A percentile compares a stretch with the other conserved stretches of the same genome.
Conservation (phyloP, 495 filamentous ascomycete species). For the Hypoxylon subgilvum region DNA sequence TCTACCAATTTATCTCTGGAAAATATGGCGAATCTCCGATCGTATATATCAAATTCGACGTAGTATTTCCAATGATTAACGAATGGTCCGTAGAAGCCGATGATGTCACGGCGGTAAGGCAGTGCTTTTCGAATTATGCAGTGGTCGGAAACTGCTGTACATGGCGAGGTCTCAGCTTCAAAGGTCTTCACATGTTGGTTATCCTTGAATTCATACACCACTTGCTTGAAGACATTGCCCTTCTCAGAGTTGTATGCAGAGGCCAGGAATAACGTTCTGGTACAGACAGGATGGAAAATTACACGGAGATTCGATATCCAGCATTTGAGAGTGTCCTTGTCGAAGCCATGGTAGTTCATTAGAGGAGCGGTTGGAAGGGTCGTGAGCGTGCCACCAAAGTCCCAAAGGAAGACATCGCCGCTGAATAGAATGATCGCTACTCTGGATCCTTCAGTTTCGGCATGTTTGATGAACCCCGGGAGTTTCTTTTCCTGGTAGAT, state of each 20-base stretch:
- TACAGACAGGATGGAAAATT: constrained; percentile 30
- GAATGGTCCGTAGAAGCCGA: constrained; percentile 16
- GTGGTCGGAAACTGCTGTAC: too few species aligned
- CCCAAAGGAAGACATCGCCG: constrained; percentile 35
- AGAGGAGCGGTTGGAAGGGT: constrained; percentile 8
- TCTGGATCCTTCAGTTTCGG: constrained; percentile 12
- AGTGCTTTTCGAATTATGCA: constrained; percentile 10
- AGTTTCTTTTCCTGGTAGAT: constrained; percentile 24
- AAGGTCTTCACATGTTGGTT: constrained; percentile 8
- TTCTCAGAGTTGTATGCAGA: constrained; percentile 8
- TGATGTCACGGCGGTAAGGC: constrained; percentile 29
- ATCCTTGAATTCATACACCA: constrained; percentile 26
- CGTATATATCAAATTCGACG: constrained; percentile 32
- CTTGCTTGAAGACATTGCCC: constrained; percentile 8
- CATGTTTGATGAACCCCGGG: constrained; percentile 9
- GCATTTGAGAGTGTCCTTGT: neutral
- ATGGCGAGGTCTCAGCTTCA: constrained; percentile 1
- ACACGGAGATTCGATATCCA: constrained; percentile 22
- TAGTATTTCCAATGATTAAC: constrained; percentile 5
- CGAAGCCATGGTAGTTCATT: neutral
- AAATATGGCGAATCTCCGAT: constrained; percentile 22
- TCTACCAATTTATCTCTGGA: too few species aligned
- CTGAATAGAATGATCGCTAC: constrained; percentile 32
- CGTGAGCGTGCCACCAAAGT: constrained; percentile 21
- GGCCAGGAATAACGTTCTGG: constrained; percentile 27